A percentile compares a stretch with the other conserved stretches of the same genome.
phyloP scores from a whole-genome alignment of 371 early-diverging fungal species.

The Mortierella sp. region DNA sequence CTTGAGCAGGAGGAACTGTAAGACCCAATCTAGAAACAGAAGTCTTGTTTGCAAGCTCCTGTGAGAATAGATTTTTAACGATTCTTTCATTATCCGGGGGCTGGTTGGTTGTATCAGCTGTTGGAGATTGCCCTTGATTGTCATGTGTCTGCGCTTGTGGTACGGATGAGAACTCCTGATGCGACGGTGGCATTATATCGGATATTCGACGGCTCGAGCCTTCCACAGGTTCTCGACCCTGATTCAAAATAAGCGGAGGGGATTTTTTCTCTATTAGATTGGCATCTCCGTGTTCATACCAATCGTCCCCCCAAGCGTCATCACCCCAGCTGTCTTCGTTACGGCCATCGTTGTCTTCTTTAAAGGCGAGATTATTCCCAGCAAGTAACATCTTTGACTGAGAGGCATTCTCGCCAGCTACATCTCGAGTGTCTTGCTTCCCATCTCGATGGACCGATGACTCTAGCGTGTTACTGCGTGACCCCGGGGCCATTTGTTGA shows the following conservation, averaged over 20 bases:
- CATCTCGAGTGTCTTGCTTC: not conserved
- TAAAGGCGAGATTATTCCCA: conserved; percentile 19
- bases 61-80: conserved; percentile 26
- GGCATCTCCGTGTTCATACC: conserved; percentile 13
- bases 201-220: not conserved
- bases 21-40: not conserved
- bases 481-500: not conserved
- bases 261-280: not conserved
- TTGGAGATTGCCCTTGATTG: not conserved
- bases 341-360: conserved; percentile 5
- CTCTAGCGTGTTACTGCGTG: conserved; percentile 15
- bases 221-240: too few species aligned
- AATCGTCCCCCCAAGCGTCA: conserved; percentile 47
- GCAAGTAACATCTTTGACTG: not conserved
- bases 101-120: not conserved
- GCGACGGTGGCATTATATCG: not conserved
- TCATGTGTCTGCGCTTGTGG: not conserved
- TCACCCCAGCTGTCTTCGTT: conserved; percentile 37
- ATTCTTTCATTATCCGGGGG: not conserved
- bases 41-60: not conserved
- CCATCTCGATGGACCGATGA: not conserved
- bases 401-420: not conserved
- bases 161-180: not conserved
- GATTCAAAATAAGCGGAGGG: too few species aligned
- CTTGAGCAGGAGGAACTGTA: not conserved